Evolutionary conservation across 495 filamentous ascomycete species (phyloP).

Genomic region (Lichina pygmaea): DNA sequence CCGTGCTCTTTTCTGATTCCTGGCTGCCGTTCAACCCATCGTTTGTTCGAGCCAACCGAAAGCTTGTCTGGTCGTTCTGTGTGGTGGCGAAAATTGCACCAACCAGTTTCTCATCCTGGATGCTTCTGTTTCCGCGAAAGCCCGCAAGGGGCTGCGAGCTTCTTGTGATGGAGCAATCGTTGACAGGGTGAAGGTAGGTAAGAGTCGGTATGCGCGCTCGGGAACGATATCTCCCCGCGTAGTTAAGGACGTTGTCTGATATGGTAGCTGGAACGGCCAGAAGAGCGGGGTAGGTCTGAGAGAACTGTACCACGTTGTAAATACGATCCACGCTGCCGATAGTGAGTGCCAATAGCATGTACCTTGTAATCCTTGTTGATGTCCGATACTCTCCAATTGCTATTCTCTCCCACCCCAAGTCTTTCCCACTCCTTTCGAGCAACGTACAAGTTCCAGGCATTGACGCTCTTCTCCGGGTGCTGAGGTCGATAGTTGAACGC

Average conservation of each 20-base stretch:
- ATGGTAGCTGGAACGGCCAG: conserved; percentile 66
- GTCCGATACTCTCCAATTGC: conserved; percentile 67
- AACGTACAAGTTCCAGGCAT: conserved; percentile 80
- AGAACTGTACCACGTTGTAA: conserved; percentile 28
- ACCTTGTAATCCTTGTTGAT: conserved; percentile 71
- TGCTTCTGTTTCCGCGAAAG: conserved; percentile 64
- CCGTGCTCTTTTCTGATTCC: conserved; percentile 2
- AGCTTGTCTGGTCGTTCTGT: conserved; percentile 10
- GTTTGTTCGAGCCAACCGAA: neutral
- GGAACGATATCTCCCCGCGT: conserved; percentile 73
- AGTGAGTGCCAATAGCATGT: conserved; percentile 4
- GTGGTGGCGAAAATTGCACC: conserved; percentile 78
- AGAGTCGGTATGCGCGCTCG: conserved; percentile 65
- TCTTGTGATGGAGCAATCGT: conserved; percentile 88
- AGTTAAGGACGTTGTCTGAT: conserved; percentile 88
- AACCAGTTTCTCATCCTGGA: conserved; percentile 86
- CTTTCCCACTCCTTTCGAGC: conserved; percentile 52
- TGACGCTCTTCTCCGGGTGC: conserved; percentile 41
- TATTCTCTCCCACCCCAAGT: conserved; percentile 46
- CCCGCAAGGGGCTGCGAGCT: conserved; percentile 85
- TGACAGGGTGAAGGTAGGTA: conserved; percentile 82
- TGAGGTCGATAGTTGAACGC: conserved; percentile 67
- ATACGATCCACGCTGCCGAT: neutral
- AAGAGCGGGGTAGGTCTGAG: conserved; percentile 76
- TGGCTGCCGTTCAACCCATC: neutral